These are phyloP conservation scores for Colletotrichum viniferum DNA, from an alignment of 2,329 filamentous ascomycete species.

Conservation along the genomic window DNA sequence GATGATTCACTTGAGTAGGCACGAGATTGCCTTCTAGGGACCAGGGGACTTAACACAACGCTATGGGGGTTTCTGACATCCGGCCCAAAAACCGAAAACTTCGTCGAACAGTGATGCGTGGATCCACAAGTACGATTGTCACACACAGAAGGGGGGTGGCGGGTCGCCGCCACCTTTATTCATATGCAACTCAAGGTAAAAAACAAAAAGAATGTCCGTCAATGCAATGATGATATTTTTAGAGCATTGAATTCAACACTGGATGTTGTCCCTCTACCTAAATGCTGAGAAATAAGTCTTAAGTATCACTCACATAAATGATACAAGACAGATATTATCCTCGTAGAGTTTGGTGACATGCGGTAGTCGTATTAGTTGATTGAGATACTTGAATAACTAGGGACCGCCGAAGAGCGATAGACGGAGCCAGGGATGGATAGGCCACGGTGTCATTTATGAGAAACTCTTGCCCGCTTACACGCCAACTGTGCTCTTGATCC, in stretches of 20 bases:
- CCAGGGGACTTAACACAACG: no score
- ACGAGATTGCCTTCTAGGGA: no score
- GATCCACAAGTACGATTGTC: background rate
- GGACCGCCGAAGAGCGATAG: background rate
- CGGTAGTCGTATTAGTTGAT: background rate
- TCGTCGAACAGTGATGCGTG: accelerated
- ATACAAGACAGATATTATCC: background rate
- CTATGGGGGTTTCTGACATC: no score
- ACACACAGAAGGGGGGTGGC: background rate
- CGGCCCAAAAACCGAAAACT: accelerated
- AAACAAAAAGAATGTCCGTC: accelerated
- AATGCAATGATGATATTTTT: background rate
- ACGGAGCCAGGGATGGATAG: background rate
- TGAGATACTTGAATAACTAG: accelerated
- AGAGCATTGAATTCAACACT: no score
- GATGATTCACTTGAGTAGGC: background rate
- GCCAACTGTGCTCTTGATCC: background rate
- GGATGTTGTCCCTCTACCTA: no score
- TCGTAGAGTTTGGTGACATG: background rate
- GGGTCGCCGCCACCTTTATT: background rate
- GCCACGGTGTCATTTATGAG: accelerated
- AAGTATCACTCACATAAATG: background rate
- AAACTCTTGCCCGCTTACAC: accelerated
- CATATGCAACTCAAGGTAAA: accelerated
- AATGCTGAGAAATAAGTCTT: background rate